phyloP scores from a whole-genome alignment of 768 basidiomycete species.

The Termitomyces sp. region DNA sequence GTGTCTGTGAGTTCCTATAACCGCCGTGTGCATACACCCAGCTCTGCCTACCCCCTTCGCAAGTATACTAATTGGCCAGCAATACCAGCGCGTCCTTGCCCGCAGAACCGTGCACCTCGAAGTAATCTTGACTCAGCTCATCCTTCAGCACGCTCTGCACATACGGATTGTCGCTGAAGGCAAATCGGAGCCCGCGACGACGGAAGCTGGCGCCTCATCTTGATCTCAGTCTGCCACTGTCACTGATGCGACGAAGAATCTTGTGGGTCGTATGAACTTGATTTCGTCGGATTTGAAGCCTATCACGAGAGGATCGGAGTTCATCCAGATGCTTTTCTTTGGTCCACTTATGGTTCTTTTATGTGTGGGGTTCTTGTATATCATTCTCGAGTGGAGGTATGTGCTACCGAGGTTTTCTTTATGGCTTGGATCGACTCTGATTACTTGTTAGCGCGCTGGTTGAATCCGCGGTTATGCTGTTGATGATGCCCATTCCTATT shows the following conservation, averaged over 20 bases:
- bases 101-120: slow-evolving; percentile 46
- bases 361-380: slow-evolving; percentile 39
- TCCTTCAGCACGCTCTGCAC: slow-evolving; percentile 45
- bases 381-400: slow-evolving; percentile 43
- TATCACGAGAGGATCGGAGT: slow-evolving; percentile 30
- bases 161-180: slow-evolving; percentile 53
- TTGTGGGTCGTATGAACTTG: slow-evolving; percentile 71
- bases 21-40: slow-evolving; percentile 22
- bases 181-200: slow-evolving; percentile 1
- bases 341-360: slow-evolving; percentile 34
- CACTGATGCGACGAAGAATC: slow-evolving; percentile 7
- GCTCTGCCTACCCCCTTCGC: slow-evolving; percentile 24
- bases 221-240: not conserved
- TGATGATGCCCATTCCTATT: slow-evolving; percentile 54
- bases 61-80: slow-evolving; percentile 2
- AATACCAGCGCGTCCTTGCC: slow-evolving; percentile 29
- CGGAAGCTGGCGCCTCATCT: not conserved
- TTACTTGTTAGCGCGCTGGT: slow-evolving; percentile 41
- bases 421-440: too few species aligned
- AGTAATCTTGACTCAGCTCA: slow-evolving; percentile 34
- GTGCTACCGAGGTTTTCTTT: not conserved
- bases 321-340: slow-evolving; percentile 29
- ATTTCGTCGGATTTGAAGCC: slow-evolving; percentile 55
- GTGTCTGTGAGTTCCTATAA: slow-evolving; percentile 25
- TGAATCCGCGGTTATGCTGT: slow-evolving; percentile 47